Conservation (phyloP, 139 green algal genomes). For the Chlorella sp. region DNA sequence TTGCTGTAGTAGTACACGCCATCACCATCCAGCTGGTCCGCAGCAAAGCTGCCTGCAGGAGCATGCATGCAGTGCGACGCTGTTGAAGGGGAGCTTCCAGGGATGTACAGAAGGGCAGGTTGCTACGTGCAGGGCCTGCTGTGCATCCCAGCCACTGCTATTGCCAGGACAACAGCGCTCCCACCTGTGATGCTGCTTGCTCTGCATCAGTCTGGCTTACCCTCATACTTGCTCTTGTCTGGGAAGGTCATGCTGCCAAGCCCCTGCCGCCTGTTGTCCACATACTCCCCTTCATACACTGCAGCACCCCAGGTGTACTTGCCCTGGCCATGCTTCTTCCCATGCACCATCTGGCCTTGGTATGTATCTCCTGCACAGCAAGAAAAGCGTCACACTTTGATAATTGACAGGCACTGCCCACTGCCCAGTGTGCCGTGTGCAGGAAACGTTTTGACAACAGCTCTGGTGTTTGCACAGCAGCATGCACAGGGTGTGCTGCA, state of each 20-base stretch:
- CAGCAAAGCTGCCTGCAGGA: slow-evolving; percentile 17
- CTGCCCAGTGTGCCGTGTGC: too few species aligned
- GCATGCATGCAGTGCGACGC: not conserved
- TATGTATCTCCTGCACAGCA: too few species aligned
- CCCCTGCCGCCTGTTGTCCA: slow-evolving; percentile 42
- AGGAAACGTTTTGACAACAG: too few species aligned
- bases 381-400: too few species aligned
- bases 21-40: slow-evolving; percentile 44
- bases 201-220: not conserved
- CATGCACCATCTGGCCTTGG: too few species aligned
- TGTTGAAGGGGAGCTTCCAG: not conserved
- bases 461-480: too few species aligned
- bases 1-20: slow-evolving; percentile 36
- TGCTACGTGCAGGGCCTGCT: too few species aligned
- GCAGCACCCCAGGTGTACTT: slow-evolving; percentile 45
- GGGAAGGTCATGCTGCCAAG: slow-evolving; percentile 39
- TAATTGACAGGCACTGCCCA: too few species aligned
- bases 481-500: too few species aligned
- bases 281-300: slow-evolving; percentile 41
- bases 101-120: not conserved
- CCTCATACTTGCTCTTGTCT: slow-evolving; percentile 20
- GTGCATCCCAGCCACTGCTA: too few species aligned
- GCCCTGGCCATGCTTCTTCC: slow-evolving; percentile 18
- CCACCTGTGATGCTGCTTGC: not conserved
- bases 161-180: not conserved